Evolutionary conservation across 805 yeast species (phyloP).

Genomic region (Lipomyces lipofer): DNA sequence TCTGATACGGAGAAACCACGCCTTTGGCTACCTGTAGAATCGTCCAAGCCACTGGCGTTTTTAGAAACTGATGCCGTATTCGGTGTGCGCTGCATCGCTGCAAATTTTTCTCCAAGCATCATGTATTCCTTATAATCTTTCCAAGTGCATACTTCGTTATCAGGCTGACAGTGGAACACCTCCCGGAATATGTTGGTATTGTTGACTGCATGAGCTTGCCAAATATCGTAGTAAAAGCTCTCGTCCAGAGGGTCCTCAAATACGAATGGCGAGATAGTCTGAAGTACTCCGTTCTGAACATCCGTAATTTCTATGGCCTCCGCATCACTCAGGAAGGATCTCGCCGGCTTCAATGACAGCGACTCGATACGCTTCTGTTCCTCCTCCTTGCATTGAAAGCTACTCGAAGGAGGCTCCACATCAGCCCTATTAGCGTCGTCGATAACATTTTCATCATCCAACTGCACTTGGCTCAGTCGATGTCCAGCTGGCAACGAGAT

Average conservation of each 20-base stretch:
- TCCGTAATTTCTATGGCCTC: slow-evolving; percentile 50
- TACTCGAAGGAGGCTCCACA: background rate
- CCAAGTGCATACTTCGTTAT: slow-evolving; percentile 88
- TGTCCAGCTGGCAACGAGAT: slow-evolving; percentile 22
- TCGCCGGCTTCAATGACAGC: slow-evolving; percentile 22
- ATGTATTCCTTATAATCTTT: slow-evolving; percentile 62
- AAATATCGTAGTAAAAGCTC: slow-evolving; percentile 80
- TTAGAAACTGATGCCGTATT: background rate
- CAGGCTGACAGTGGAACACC: slow-evolving; percentile 94
- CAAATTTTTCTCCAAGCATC: slow-evolving; percentile 40
- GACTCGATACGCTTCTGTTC: slow-evolving; percentile 2
- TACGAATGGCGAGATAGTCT: slow-evolving; percentile 80
- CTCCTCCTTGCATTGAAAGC: background rate
- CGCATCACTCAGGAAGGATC: slow-evolving; percentile 12
- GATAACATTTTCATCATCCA: background rate
- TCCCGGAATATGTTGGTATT: slow-evolving; percentile 79
- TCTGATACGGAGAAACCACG: too few relatives aligned
- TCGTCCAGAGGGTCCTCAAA: slow-evolving; percentile 84
- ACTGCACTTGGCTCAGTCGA: background rate
- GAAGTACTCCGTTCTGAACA: slow-evolving; percentile 43
- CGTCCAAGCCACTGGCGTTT: background rate
- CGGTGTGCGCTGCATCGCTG: slow-evolving; percentile 18
- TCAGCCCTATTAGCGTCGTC: background rate
- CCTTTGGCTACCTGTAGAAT: background rate
- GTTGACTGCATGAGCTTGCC: slow-evolving; percentile 79